A percentile compares a stretch with the other conserved stretches of the same genome.
phyloP scores from a whole-genome alignment of 2,329 filamentous ascomycete species.

The Ophiostoma populinum region DNA sequence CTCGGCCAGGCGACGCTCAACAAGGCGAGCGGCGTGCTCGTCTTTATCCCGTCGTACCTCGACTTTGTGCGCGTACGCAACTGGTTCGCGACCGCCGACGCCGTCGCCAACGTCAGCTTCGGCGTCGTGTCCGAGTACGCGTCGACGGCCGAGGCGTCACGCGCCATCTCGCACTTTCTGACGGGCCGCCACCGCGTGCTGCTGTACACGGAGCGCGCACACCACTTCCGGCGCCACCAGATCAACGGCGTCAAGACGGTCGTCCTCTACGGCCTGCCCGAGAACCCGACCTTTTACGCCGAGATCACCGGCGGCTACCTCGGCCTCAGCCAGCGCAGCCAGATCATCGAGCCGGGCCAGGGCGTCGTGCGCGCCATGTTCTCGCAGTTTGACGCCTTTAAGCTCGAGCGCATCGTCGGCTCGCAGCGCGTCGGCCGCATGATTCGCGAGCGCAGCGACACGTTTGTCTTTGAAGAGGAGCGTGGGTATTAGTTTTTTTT shows the following conservation, averaged over 20 bases:
- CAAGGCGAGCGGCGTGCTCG: slow-evolving; percentile 42
- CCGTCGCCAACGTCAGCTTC: slow-evolving; percentile 44
- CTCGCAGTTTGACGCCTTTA: slow-evolving; percentile 76
- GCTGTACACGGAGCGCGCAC: slow-evolving; percentile 86
- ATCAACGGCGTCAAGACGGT: slow-evolving; percentile 67
- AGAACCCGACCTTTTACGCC: slow-evolving; percentile 68
- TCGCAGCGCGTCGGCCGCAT: slow-evolving; percentile 66
- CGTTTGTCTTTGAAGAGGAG: slow-evolving; percentile 76
- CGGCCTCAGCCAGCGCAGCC: slow-evolving; percentile 37
- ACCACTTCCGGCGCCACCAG: slow-evolving; percentile 84
- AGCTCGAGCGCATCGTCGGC: slow-evolving; percentile 76
- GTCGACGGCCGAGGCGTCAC: slow-evolving; percentile 57
- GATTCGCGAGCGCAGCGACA: slow-evolving; percentile 70
- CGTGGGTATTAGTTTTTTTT: not conserved
- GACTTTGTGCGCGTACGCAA: slow-evolving; percentile 92
- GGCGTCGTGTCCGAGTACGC: slow-evolving; percentile 83
- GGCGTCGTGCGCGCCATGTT: slow-evolving; percentile 52
- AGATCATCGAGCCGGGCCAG: slow-evolving; percentile 36
- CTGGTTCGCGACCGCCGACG: slow-evolving; percentile 59
- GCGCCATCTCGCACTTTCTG: slow-evolving; percentile 75
- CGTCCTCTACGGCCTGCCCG: slow-evolving; percentile 72
- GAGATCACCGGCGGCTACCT: slow-evolving; percentile 59
- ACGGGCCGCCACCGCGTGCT: slow-evolving; percentile 67
- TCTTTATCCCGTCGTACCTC: slow-evolving; percentile 86
- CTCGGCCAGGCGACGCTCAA: slow-evolving; percentile 17